phyloP scores from a whole-genome alignment of 2,329 filamentous ascomycete species.

The Arthrocladium fulminans region DNA sequence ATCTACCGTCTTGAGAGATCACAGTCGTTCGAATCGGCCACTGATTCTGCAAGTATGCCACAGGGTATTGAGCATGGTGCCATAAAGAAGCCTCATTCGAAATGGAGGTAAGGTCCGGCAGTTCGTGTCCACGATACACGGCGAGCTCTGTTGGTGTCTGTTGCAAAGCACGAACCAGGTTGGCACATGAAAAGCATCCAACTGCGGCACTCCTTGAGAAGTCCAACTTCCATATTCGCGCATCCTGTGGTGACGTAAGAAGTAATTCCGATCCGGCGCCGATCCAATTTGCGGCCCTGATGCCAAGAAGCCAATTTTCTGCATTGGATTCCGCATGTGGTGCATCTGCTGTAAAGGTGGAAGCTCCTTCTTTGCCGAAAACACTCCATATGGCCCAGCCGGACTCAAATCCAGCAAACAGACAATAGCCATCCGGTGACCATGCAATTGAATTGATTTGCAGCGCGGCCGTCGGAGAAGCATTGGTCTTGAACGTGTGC shows the following conservation, averaged over 20 bases:
- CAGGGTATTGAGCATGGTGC: constrained; percentile 82
- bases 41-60: constrained; percentile 76
- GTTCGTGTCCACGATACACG: constrained; percentile 86
- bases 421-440: constrained; percentile 90
- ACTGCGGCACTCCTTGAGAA: constrained; percentile 91
- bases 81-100: constrained; percentile 89
- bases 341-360: constrained; percentile 67
- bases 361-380: constrained; percentile 81
- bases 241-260: constrained; percentile 60
- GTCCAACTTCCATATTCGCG: constrained; percentile 77
- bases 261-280: constrained; percentile 80
- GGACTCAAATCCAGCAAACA: constrained; percentile 85
- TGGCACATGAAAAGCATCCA: constrained; percentile 83
- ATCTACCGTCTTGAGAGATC: constrained; percentile 84
- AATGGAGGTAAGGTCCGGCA: constrained; percentile 81
- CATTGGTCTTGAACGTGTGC: constrained; percentile 63
- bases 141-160: constrained; percentile 83
- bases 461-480: constrained; percentile 60
- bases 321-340: constrained; percentile 56
- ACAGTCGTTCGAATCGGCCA: constrained; percentile 87
- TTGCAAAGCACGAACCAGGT: constrained; percentile 78
- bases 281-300: constrained; percentile 73
- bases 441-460: constrained; percentile 66
- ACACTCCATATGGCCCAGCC: constrained; percentile 98
- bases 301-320: constrained; percentile 76